These are phyloP conservation scores for Fraxinus ornus DNA, from an alignment of 305 asterid species.

Conservation along the genomic window DNA sequence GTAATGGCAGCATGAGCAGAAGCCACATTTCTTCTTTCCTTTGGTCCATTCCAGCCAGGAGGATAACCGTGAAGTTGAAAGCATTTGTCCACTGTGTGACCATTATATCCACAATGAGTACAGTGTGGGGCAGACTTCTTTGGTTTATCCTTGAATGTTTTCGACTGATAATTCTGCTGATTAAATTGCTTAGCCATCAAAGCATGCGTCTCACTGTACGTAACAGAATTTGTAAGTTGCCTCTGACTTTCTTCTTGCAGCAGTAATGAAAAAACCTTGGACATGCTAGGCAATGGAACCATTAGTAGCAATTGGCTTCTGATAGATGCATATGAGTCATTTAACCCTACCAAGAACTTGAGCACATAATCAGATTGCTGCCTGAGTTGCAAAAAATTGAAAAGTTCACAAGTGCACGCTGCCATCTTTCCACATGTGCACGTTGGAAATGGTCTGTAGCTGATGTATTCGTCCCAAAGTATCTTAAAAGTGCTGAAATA, in stretches of 20 bases:
- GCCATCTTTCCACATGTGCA: not conserved
- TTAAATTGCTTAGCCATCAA: not conserved
- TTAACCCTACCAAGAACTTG: not conserved
- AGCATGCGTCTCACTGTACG: not conserved
- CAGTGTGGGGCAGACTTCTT: not conserved
- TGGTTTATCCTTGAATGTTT: not conserved
- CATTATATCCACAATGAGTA: not conserved
- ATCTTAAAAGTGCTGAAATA: not conserved
- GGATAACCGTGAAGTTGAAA: not conserved
- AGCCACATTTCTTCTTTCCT: not conserved
- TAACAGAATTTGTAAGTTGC: not conserved
- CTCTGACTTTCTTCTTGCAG: not conserved
- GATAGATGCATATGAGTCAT: not conserved
- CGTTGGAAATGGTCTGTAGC: not conserved
- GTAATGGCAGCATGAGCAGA: not conserved
- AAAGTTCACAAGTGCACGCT: not conserved
- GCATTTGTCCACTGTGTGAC: not conserved
- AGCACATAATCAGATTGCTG: not conserved
- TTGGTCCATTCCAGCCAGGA: not conserved
- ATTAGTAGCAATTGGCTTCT: not conserved
- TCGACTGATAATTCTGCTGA: not conserved
- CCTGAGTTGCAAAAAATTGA: not conserved
- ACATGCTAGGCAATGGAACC: not conserved
- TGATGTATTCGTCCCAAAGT: not conserved
- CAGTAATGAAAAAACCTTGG: not conserved